phyloP scores from a whole-genome alignment of 2,329 filamentous ascomycete genomes.

The Colletotrichum sidae region DNA sequence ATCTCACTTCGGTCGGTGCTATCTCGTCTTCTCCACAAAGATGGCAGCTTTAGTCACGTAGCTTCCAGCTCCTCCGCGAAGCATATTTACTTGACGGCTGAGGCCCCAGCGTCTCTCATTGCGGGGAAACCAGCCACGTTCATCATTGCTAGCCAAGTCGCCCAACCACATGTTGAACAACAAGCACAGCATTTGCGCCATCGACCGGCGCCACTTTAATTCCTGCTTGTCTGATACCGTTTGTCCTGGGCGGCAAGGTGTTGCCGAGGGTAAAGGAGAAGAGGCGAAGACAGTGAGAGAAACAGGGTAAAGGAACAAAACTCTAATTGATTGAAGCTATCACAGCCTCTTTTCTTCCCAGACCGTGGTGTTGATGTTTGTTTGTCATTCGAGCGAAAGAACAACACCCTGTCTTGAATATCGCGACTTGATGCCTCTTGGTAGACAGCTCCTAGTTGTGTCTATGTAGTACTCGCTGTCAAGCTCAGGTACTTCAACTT shows the following conservation, averaged over 20 bases:
- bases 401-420: background rate
- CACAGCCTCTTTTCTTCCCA: background rate
- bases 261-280: slow-evolving; percentile 1
- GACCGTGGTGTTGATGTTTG: background rate
- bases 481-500: slow-evolving; percentile 27
- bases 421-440: slow-evolving; percentile 4
- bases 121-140: slow-evolving; percentile 34
- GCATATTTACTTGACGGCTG: slow-evolving; percentile 18
- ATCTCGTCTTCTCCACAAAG: no score
- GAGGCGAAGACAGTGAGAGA: background rate
- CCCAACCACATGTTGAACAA: slow-evolving; percentile 9
- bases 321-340: background rate
- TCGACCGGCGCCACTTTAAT: slow-evolving; percentile 29
- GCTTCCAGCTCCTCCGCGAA: background rate
- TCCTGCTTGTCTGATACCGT: slow-evolving; percentile 24
- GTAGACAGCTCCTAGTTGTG: slow-evolving; percentile 17
- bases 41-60: no score
- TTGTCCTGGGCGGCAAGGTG: slow-evolving; percentile 15
- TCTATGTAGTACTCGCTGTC: slow-evolving; percentile 31
- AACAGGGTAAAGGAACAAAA: background rate
- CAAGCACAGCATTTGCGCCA: slow-evolving; percentile 15
- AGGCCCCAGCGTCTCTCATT: slow-evolving; percentile 28
- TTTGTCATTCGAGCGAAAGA: background rate
- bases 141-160: slow-evolving; percentile 9
- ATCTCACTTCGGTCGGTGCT: no score